Evolutionary conservation across 768 basidiomycete species (phyloP).

Genomic region (Leccinum disarticulatum): DNA sequence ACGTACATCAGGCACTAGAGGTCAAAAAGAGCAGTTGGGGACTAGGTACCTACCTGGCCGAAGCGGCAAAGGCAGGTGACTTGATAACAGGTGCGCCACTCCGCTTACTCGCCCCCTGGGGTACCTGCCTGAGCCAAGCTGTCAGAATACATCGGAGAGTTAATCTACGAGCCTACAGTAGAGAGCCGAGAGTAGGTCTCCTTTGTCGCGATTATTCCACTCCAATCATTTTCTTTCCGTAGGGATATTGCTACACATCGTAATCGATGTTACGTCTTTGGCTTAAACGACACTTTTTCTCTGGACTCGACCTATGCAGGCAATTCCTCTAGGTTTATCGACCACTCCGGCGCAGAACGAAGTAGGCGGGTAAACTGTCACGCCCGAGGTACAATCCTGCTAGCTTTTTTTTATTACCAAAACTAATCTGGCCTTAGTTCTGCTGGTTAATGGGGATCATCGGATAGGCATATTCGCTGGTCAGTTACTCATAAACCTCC

Average conservation of each 20-base stretch:
- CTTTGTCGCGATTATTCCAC: background rate
- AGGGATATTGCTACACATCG: slow-evolving; percentile 46
- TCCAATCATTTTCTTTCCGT: background rate
- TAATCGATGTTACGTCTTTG: slow-evolving; percentile 62
- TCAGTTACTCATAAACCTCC: slow-evolving; percentile 6
- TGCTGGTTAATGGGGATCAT: slow-evolving; percentile 62
- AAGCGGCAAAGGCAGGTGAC: slow-evolving; percentile 44
- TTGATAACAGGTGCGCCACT: slow-evolving; percentile 42
- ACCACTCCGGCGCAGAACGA: slow-evolving; percentile 43
- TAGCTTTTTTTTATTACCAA: background rate
- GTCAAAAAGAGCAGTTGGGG: slow-evolving; percentile 49
- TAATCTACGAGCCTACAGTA: slow-evolving; percentile 49
- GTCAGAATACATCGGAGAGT: slow-evolving; percentile 68
- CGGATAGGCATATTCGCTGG: slow-evolving; percentile 56
- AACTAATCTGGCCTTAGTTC: slow-evolving; percentile 37
- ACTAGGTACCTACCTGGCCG: slow-evolving; percentile 52
- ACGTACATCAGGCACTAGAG: slow-evolving; percentile 37
- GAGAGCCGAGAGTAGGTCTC: slow-evolving; percentile 50
- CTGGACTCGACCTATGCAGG: slow-evolving; percentile 59
- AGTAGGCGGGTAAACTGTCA: slow-evolving; percentile 39
- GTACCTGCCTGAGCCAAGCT: background rate
- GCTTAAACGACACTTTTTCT: slow-evolving; percentile 43
- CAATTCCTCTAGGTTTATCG: slow-evolving; percentile 68
- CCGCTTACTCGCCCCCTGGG: background rate
- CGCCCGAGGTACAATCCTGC: slow-evolving; percentile 41